Conservation (phyloP, 208 protist genomes). For the Acanthamoeba lugdunensis region DNA sequence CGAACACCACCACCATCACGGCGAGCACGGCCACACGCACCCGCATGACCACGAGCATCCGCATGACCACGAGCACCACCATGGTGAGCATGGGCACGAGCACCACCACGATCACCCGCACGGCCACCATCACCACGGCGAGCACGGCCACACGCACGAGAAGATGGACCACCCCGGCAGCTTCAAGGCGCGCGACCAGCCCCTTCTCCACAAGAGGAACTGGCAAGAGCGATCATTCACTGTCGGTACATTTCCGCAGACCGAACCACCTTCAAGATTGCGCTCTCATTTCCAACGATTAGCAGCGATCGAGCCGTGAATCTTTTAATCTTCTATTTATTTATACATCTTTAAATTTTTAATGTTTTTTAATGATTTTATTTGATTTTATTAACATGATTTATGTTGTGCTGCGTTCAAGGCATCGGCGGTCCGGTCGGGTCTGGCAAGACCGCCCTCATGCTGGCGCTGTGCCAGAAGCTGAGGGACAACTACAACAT, state of each 20-base stretch:
- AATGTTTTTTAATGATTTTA: no score
- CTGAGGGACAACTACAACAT: slow-evolving; percentile 77
- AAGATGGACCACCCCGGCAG: slow-evolving; percentile 74
- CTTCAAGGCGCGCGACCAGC: slow-evolving; percentile 70
- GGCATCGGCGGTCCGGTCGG: slow-evolving; percentile 78
- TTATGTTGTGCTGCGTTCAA: background rate
- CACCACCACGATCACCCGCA: slow-evolving; percentile 42
- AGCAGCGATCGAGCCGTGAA: no score
- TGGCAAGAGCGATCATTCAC: slow-evolving; percentile 82
- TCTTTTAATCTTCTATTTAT: no score
- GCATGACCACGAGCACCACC: slow-evolving; percentile 40
- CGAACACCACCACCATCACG: slow-evolving; percentile 74
- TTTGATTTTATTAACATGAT: background rate
- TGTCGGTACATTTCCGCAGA: slow-evolving; percentile 68
- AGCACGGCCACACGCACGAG: slow-evolving; percentile 79
- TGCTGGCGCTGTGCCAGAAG: slow-evolving; percentile 78
- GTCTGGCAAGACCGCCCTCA: slow-evolving; percentile 82
- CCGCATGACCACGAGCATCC: background rate
- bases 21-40: slow-evolving; percentile 77
- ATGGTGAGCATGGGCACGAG: background rate
- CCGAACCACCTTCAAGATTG: background rate
- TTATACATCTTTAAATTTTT: no score
- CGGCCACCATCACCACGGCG: slow-evolving; percentile 71
- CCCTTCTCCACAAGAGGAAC: slow-evolving; percentile 64
- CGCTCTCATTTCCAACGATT: no score